Conservation (phyloP, 331 rosid genomes). For the Cydonia oblonga region DNA sequence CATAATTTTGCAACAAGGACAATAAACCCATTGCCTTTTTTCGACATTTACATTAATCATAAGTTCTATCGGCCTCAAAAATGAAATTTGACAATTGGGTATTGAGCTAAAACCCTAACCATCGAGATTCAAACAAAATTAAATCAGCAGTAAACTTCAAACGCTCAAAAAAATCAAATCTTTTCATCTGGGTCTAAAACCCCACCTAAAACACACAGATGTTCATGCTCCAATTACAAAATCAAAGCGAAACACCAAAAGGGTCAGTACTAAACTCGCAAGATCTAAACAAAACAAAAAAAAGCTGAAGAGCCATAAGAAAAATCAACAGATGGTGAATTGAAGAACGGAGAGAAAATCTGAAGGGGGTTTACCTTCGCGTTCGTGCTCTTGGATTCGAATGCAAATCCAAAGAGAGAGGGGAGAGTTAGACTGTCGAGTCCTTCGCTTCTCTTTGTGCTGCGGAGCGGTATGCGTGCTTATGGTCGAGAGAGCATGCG, state of each 20-base stretch:
- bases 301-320: neutral
- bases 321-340: neutral
- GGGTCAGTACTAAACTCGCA: neutral
- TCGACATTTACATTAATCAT: neutral
- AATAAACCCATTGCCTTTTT: neutral
- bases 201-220: neutral
- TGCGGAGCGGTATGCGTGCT: slow-evolving; percentile 1
- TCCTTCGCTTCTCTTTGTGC: slow-evolving; percentile 20
- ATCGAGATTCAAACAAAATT: neutral
- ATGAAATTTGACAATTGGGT: neutral
- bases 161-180: neutral
- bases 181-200: neutral
- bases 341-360: neutral
- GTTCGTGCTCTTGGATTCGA: slow-evolving; percentile 5
- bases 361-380: slow-evolving; percentile 10
- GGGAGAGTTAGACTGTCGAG: neutral
- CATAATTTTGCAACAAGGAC: neutral
- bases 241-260: neutral
- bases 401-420: slow-evolving; percentile 8
- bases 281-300: slow-evolving; percentile 17
- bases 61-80: neutral
- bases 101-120: slow-evolving; percentile 5
- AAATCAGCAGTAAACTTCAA: neutral
- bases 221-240: neutral
- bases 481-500: neutral